Conservation (phyloP, 345 rosid genomes). For the Brassica rapa region DNA sequence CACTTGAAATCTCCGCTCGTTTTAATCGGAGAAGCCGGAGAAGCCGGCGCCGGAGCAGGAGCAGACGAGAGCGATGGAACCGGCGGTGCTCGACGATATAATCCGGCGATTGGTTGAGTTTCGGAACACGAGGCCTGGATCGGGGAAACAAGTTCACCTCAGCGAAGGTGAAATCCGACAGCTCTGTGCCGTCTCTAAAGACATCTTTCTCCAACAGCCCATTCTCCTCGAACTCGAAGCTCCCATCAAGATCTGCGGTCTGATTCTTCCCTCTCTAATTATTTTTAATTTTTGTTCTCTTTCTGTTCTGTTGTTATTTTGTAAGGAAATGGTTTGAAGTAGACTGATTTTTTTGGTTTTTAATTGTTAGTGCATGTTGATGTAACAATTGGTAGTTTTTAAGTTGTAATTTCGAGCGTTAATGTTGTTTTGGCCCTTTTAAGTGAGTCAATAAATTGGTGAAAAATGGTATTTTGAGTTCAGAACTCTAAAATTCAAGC, state of each 20-base stretch:
- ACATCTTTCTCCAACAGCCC: slow-evolving; percentile 81
- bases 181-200: slow-evolving; percentile 62
- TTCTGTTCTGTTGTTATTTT: background rate
- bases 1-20: background rate
- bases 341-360: background rate
- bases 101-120: slow-evolving; percentile 61
- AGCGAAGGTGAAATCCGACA: slow-evolving; percentile 79
- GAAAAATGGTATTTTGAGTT: background rate
- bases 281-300: background rate
- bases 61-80: slow-evolving; percentile 50
- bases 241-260: slow-evolving; percentile 95
- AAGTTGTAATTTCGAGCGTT: slow-evolving; percentile 1
- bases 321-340: background rate
- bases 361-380: background rate
- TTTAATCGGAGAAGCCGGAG: slow-evolving; percentile 33
- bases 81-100: slow-evolving; percentile 65
- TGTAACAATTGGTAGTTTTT: background rate
- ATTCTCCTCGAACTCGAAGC: slow-evolving; percentile 84
- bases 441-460: background rate
- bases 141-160: slow-evolving; percentile 74
- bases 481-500: background rate
- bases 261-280: slow-evolving; percentile 3
- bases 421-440: background rate
- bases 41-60: slow-evolving; percentile 28
- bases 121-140: slow-evolving; percentile 56